Percentiles rank a stretch among this genome's conserved stretches.
phyloP scores from a whole-genome alignment of 208 protist species.

The Histomonas meleagridis region DNA sequence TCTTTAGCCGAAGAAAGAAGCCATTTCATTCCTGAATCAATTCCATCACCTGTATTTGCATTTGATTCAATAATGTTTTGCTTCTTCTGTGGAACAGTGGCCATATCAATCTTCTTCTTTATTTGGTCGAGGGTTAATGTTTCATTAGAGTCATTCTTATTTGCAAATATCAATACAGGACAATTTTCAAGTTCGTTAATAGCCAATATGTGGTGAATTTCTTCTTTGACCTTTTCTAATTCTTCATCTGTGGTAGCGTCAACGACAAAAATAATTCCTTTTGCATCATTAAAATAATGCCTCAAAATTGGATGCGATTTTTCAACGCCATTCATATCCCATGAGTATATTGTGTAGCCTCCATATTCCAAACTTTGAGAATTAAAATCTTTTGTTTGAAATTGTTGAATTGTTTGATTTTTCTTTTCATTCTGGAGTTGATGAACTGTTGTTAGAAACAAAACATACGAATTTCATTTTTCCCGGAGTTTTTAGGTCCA shows the following conservation, averaged over 20 bases:
- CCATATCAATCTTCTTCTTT: too few species aligned
- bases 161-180: slow-evolving; percentile 37
- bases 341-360: background rate
- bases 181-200: slow-evolving; percentile 26
- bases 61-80: too few species aligned
- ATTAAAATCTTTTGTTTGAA: background rate
- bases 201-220: slow-evolving; percentile 27
- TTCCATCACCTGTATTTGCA: too few species aligned
- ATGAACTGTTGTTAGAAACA: too few species aligned
- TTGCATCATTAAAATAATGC: slow-evolving; percentile 37
- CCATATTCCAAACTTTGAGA: background rate
- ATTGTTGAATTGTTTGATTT: too few species aligned
- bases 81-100: too few species aligned
- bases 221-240: background rate
- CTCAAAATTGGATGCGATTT: background rate
- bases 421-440: too few species aligned
- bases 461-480: too few species aligned
- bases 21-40: too few species aligned
- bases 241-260: slow-evolving; percentile 21
- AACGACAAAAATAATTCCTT: slow-evolving; percentile 41
- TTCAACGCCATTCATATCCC: background rate
- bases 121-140: background rate
- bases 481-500: too few species aligned
- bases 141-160: slow-evolving; percentile 38
- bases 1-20: too few species aligned